A percentile compares a stretch with the other conserved stretches of the same genome.
phyloP scores from a whole-genome alignment of 2,329 filamentous ascomycete species.

The Hymenoscyphus albidus region DNA sequence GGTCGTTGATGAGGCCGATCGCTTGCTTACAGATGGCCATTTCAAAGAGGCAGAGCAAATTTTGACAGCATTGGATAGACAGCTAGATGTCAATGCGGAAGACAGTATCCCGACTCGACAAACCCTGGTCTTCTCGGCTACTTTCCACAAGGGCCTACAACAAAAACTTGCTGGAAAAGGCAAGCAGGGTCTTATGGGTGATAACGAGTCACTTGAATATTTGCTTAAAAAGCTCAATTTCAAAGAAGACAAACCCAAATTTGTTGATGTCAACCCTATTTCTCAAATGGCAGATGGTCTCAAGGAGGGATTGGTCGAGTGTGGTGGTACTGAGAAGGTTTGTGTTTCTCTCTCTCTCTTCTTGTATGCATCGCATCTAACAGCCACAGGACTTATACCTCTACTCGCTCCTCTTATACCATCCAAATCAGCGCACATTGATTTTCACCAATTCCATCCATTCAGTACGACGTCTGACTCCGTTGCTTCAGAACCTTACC shows the following conservation, averaged over 20 bases:
- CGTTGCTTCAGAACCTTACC: constrained; percentile 77
- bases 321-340: constrained; percentile 88
- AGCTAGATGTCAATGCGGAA: constrained; percentile 46
- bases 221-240: constrained; percentile 88
- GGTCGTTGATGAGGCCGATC: constrained; percentile 91
- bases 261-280: constrained; percentile 85
- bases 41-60: constrained; percentile 95
- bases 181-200: constrained; percentile 58
- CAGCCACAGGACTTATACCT: constrained; percentile 74
- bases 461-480: constrained; percentile 79
- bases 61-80: constrained; percentile 70
- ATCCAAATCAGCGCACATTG: constrained; percentile 75
- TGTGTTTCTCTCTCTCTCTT: constrained; percentile 17
- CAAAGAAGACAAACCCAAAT: constrained; percentile 76
- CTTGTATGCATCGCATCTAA: constrained; percentile 20
- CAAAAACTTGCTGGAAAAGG: constrained; percentile 80
- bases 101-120: constrained; percentile 59
- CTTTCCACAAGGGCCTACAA: constrained; percentile 86
- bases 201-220: constrained; percentile 86
- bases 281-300: constrained; percentile 84
- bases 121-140: constrained; percentile 94
- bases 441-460: constrained; percentile 97
- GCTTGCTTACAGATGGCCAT: constrained; percentile 85
- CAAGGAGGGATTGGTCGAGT: constrained; percentile 88
- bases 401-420: constrained; percentile 80